Percentiles rank a stretch among this genome's conserved stretches.
Evolutionary conservation across 78 protist species (phyloP).

Genomic region (Monosiga brevicollis): DNA sequence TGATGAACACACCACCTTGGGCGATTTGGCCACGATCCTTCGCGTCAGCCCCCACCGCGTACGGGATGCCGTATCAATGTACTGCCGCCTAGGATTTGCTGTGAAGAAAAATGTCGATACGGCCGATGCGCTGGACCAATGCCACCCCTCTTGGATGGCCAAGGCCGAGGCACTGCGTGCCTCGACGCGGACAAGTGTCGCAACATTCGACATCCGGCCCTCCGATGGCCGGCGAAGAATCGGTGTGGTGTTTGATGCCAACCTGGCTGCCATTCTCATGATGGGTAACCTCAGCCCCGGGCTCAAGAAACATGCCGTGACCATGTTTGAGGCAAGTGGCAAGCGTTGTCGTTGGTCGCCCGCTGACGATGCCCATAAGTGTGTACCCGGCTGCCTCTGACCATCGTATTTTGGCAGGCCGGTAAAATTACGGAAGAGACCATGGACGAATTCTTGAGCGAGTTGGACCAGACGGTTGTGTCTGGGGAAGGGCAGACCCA

Average conservation of each 20-base stretch:
- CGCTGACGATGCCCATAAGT: neutral
- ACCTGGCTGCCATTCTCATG: constrained; percentile 86
- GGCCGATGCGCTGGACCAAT: neutral
- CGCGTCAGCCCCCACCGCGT: neutral
- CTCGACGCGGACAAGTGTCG: too few species aligned
- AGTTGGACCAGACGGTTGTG: constrained; percentile 38
- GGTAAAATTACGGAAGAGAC: constrained; percentile 81
- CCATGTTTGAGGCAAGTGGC: constrained; percentile 81
- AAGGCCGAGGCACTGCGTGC: too few species aligned
- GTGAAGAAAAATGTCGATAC: constrained; percentile 47
- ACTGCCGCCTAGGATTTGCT: constrained; percentile 80
- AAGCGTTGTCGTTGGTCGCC: too few species aligned
- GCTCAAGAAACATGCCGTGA: constrained; percentile 87
- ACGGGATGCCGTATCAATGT: constrained; percentile 62
- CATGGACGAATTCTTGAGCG: constrained; percentile 55
- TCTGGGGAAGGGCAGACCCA: constrained; percentile 40
- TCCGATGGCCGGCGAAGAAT: too few species aligned
- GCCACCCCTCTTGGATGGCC: neutral
- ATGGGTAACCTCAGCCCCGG: constrained; percentile 80
- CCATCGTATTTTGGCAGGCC: constrained; percentile 15
- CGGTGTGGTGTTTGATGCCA: constrained; percentile 73
- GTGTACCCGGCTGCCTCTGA: neutral
- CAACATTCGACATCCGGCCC: too few species aligned
- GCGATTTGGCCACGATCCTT: constrained; percentile 54
- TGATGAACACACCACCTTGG: constrained; percentile 77